phyloP scores from a whole-genome alignment of 768 basidiomycete species.

The Steccherinum ochraceum region DNA sequence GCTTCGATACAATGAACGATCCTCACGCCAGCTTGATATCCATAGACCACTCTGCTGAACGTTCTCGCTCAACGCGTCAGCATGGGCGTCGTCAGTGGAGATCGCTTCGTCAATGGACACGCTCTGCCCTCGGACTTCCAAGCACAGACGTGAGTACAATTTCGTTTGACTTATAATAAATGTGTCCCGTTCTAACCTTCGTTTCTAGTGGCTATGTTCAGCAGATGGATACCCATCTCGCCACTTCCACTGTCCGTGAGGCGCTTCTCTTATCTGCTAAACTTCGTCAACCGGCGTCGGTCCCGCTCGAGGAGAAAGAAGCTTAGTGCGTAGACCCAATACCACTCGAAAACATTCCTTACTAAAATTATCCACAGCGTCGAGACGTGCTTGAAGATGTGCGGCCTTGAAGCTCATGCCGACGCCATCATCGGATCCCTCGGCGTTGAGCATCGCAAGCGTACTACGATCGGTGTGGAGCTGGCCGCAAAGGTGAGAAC shows the following conservation, averaged over 20 bases:
- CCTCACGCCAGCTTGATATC: neutral
- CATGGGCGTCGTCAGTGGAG: constrained; percentile 33
- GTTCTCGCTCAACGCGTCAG: constrained; percentile 36
- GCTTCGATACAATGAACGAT: neutral
- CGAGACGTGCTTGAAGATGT: constrained; percentile 52
- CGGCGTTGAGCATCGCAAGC: constrained; percentile 68
- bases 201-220: constrained; percentile 69
- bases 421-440: constrained; percentile 67
- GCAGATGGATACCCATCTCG: constrained; percentile 77
- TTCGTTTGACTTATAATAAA: neutral
- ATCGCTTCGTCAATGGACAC: constrained; percentile 40
- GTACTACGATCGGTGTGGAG: constrained; percentile 84
- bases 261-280: constrained; percentile 76
- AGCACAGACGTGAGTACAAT: constrained; percentile 39
- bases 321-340: constrained; percentile 52
- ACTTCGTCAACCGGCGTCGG: constrained; percentile 64
- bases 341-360: neutral
- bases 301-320: constrained; percentile 66
- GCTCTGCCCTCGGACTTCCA: constrained; percentile 41
- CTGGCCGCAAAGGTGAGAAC: constrained; percentile 68
- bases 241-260: constrained; percentile 72
- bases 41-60: constrained; percentile 43
- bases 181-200: neutral
- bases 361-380: constrained; percentile 26
- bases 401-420: constrained; percentile 56